Evolutionary conservation across 2,329 filamentous ascomycete genomes (phyloP), one percentile per base, ranked within the genome.

Genomic region (Penicillium sp.): DNA sequence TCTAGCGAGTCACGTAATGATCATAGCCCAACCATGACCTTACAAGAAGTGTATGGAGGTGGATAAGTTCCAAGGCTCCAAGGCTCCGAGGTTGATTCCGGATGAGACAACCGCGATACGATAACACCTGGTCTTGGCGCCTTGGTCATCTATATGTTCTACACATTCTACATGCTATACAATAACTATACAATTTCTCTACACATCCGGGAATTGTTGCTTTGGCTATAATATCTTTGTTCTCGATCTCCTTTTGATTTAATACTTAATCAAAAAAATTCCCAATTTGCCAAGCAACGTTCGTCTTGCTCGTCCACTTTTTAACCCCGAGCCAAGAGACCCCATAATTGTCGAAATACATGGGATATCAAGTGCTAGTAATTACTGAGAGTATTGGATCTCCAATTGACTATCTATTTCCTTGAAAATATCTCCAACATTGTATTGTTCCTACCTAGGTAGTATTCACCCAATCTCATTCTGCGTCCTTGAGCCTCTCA

Each of bases 41-140:
- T 44, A 36, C 13, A 29, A 47, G 42, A 21, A 55, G 27, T n/a
- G 38, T 31, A 27, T 48, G 42, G 23, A 19, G 51, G 23, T 53
- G 33, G 51, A 38, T 38, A 23, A 19, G 31, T 23, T 50, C 36
- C 35, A 17, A 53, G 39, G 27, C 19, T 50, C 36, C 35, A 17
- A 53, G 39, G 27, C 19, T 36, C 49, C 29, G 8, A 53, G 51
- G 51, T 54, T 17, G 43, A 47, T 23, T 35, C 29, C 44, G 50
- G 38, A 42, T 23, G 44, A 23, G 53, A 51, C 47, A 41, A 53
- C 41, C 54, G 54, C 33, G n/a, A 52, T 52, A 19, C 27, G 54
- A 57, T 57, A 57, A 53, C 53, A 55, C 19, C 35, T 31, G 23
- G 55, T 29, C 49, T 57, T 53, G 55, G 53, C 53, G 35, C 49